phyloP scores from a whole-genome alignment of 805 yeast species.

The Pichia sporocuriosa region DNA sequence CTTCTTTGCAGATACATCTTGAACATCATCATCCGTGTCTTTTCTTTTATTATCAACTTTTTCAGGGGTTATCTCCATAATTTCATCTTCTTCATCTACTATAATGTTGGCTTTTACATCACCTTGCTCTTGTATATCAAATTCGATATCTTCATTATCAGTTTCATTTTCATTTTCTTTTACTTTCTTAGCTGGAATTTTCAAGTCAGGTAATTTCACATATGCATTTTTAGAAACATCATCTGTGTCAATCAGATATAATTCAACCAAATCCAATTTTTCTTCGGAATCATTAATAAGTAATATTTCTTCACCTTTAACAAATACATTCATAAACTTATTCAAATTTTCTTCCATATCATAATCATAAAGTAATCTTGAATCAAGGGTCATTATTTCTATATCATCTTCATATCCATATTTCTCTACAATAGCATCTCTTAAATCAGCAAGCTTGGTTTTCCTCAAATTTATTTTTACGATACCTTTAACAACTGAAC shows the following conservation, averaged over 20 bases:
- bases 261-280: slow-evolving; percentile 51
- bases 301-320: slow-evolving; percentile 54
- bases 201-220: slow-evolving; percentile 20
- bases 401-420: slow-evolving; percentile 57
- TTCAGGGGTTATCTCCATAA: not conserved
- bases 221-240: slow-evolving; percentile 1
- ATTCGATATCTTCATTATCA: slow-evolving; percentile 16
- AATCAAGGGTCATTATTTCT: slow-evolving; percentile 38
- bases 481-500: slow-evolving; percentile 50
- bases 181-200: slow-evolving; percentile 16
- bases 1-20: too few relatives aligned
- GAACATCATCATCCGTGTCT: not conserved
- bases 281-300: slow-evolving; percentile 80
- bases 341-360: slow-evolving; percentile 79
- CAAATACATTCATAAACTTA: slow-evolving; percentile 40
- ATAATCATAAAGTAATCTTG: slow-evolving; percentile 66
- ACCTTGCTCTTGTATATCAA: not conserved
- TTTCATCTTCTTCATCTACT: not conserved
- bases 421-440: slow-evolving; percentile 40
- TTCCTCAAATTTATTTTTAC: slow-evolving; percentile 28
- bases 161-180: slow-evolving; percentile 17
- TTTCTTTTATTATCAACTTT: slow-evolving; percentile 13
- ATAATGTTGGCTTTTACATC: slow-evolving; percentile 5
- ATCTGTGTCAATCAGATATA: slow-evolving; percentile 35
- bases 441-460: slow-evolving; percentile 42